Base-by-base conservation (phyloP, 2,329 filamentous ascomycete genomes). In the Hypoxylon sp. region DNA sequence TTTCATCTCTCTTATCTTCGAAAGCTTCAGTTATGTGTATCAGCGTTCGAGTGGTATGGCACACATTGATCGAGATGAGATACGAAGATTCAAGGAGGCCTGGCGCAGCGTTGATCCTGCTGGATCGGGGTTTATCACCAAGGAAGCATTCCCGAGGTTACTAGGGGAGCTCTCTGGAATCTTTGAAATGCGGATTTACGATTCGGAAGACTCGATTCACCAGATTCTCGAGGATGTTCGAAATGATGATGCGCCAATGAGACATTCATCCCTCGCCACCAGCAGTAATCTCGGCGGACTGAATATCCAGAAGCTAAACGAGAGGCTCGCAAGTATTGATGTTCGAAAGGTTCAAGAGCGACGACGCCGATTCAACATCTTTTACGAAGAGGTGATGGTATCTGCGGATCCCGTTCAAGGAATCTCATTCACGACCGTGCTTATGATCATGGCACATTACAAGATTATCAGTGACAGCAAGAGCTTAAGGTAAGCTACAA, bases 1-100 rank as follows among this genome's bases (percentile, higher is more conserved):
- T 75, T 99, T 99, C 77, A 94, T 99, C 62, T 99, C 95, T 50
- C 88, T 99, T 76, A 99, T 99, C 71, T 99, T 96, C 80, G 95
- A 99, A 81, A 98, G 94, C 79, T 99, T 99, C 84, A 97, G 93
- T 76, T 99, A 99, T 74, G 95, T 99, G 67, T 99, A 98, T 76
- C 96, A 99, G 80, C 88, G 93, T 67, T 97, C 94, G 64, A 97
- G 92, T 73, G 93, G 93, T n/a, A 85, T 97, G 71, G 93, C 91
- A 5, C 90, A 91, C 64, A 90, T 99, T 71, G 96, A 93, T 72
- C 87, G 95, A 68, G 93, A 97, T 71, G 95, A 99, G 76, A 93
- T 98, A 68, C 89, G 95, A 48, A 90, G 94, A 4, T 99, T 97
- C 86, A 99, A 99, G 78, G 93, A 98, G 79, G 95, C 95, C 0